Conservation (phyloP, 495 filamentous ascomycete genomes). For the Penicillium roqueforti region DNA sequence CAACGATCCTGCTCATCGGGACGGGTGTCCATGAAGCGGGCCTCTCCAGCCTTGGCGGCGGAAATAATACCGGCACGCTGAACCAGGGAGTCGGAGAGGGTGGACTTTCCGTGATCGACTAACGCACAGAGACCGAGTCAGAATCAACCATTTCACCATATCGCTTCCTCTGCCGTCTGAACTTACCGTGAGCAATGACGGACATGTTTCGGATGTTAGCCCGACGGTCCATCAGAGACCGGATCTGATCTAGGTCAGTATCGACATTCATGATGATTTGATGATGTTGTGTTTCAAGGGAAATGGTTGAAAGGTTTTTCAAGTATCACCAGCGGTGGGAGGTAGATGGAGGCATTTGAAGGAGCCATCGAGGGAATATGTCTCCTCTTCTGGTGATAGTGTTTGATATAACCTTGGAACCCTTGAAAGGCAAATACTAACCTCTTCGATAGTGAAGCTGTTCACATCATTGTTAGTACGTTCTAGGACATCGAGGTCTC, state of each 20-base stretch:
- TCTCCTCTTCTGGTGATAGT: background rate
- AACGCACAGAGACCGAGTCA: constrained; percentile 11
- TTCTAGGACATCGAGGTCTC: background rate
- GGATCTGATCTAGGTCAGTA: constrained; percentile 55
- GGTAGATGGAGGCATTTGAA: background rate
- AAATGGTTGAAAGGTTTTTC: background rate
- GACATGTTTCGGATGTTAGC: constrained; percentile 99
- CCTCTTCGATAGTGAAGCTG: constrained; percentile 99
- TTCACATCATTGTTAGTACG: constrained; percentile 28
- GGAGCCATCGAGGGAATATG: background rate
- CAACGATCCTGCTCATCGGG: constrained; percentile 97
- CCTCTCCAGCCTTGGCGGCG: constrained; percentile 92
- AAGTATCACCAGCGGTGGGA: background rate
- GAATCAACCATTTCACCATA: background rate
- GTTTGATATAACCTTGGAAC: background rate
- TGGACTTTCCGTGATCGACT: constrained; percentile 99
- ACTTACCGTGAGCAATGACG: constrained; percentile 95
- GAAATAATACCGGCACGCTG: constrained; percentile 99
- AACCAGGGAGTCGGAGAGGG: constrained; percentile 96
- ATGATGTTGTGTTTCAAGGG: background rate
- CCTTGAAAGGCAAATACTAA: constrained; percentile 29
- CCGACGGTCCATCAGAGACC: constrained; percentile 92
- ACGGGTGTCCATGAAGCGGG: constrained; percentile 94
- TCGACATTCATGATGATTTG: constrained; percentile 1
- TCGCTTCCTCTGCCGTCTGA: background rate